Evolutionary conservation across 2,329 filamentous ascomycete species (phyloP), one percentile per base, ranked within the genome.

Genomic region (Colletotrichum lupini): DNA sequence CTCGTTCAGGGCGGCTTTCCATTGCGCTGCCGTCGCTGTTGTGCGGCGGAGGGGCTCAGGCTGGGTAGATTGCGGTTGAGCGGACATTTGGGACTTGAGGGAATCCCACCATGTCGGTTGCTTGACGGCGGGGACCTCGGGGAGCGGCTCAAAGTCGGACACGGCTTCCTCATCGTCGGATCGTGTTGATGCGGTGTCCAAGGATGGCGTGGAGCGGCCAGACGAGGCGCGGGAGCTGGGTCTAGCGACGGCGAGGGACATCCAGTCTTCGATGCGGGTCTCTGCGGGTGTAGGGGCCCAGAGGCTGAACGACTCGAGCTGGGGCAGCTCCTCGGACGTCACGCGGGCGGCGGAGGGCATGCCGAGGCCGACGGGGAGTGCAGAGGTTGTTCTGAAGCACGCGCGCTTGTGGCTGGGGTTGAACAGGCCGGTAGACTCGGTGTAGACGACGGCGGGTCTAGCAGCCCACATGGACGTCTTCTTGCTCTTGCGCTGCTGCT

Each of bases 301-400:
- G 62, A 85, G 81, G 60, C 76, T 77, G 70, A 78, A 77, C 60
- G 82, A 83, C 49, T 69, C 76, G 58, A 85, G 75, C 30, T 70
- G 75, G 24, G 78, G 77, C 32, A 84, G 76, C 68, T 78, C 74
- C 53, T 77, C 76, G 59, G 78, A 71, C 46, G 76, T 75, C 58
- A 77, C 75, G 61, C 83, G 81, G 26, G 60, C 55, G 22, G 30
- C 37, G 9, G 67, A 70, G 16, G 60, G 55, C 70, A 73, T 73
- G 55, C n/a, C 2, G 19, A 68, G 75, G 75, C 66, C 75, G 69
- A 68, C 62, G 16, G 68, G 72, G 14, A 72, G 14, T n/a, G 64
- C 73, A 74, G 74, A 16, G 42, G 64, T 64, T 76, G 60, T 55
- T 75, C 76, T 72, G 75, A 75, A 73, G 75, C 76, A 42, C 63